Evolutionary conservation across 108 stramenopile genomes (phyloP).

Genomic region (Cyclostephanos invisitatus): DNA sequence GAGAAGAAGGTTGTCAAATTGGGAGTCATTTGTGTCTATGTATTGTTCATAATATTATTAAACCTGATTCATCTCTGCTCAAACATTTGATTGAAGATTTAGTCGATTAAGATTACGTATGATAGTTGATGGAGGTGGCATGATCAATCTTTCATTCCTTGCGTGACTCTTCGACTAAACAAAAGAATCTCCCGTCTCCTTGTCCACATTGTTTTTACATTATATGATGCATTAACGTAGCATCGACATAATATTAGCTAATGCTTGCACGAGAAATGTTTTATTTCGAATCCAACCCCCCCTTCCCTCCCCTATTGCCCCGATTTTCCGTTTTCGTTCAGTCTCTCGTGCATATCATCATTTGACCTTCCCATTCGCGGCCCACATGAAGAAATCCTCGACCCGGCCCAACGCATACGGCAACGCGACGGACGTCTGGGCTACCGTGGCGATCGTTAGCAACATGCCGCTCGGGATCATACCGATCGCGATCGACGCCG

Average conservation of each 20-base stretch:
- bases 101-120: background rate
- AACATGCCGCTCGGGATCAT: slow-evolving; percentile 58
- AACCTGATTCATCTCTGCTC: too few relatives aligned
- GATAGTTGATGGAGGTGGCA: background rate
- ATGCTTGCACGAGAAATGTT: background rate
- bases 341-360: background rate
- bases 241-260: too few relatives aligned
- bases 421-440: slow-evolving; percentile 53
- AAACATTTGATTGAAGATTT: too few relatives aligned
- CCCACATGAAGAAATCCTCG: slow-evolving; percentile 68
- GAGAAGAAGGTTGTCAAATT: background rate
- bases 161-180: too few relatives aligned
- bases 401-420: slow-evolving; percentile 62
- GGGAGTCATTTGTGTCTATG: too few relatives aligned
- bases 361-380: slow-evolving; percentile 31
- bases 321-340: background rate
- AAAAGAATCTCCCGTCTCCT: too few relatives aligned
- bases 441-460: slow-evolving; percentile 56
- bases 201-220: too few relatives aligned
- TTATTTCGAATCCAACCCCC: too few relatives aligned
- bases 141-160: too few relatives aligned
- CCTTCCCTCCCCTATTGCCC: too few relatives aligned
- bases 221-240: too few relatives aligned
- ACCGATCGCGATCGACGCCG: background rate
- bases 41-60: too few relatives aligned